phyloP scores from a whole-genome alignment of 1,284 basidiomycete species.

The Vanrija sp. region DNA sequence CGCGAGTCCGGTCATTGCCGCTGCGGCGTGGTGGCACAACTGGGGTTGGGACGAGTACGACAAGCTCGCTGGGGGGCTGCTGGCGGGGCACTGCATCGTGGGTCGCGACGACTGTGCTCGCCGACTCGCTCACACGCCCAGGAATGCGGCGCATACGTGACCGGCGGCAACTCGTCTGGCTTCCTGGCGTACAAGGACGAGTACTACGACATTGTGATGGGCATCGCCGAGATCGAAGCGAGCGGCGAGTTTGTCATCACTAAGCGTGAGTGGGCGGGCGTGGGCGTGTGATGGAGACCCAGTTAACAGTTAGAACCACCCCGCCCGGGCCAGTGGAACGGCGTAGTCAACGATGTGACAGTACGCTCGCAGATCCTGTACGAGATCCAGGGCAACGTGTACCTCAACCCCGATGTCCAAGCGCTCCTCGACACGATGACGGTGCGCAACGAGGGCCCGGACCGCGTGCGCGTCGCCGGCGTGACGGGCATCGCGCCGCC shows the following conservation, averaged over 20 bases:
- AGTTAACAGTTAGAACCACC: background rate
- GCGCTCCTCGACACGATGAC: slow-evolving; percentile 22
- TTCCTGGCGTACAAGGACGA: slow-evolving; percentile 21
- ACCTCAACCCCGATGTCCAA: slow-evolving; percentile 31
- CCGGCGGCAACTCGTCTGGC: slow-evolving; percentile 27
- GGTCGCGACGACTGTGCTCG: too few relatives aligned
- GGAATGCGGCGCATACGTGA: slow-evolving; percentile 26
- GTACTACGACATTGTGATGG: slow-evolving; percentile 26
- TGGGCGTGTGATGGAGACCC: too few relatives aligned
- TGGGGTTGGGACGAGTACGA: slow-evolving; percentile 23
- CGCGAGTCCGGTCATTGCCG: slow-evolving; percentile 22
- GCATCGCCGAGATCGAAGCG: slow-evolving; percentile 28
- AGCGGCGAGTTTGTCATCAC: slow-evolving; percentile 25
- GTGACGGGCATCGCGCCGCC: slow-evolving; percentile 25
- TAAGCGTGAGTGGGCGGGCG: too few relatives aligned
- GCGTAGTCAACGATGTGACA: slow-evolving; percentile 10
- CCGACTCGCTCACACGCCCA: background rate
- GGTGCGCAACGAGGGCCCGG: slow-evolving; percentile 12
- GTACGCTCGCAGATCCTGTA: slow-evolving; percentile 19
- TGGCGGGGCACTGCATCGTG: slow-evolving; percentile 25
- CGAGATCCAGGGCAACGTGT: slow-evolving; percentile 24
- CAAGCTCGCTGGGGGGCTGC: slow-evolving; percentile 21
- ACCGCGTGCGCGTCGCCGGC: slow-evolving; percentile 24
- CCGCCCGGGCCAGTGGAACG: slow-evolving; percentile 3
- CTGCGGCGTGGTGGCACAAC: slow-evolving; percentile 24